Conservation (phyloP, 1,139 yeast species). For the Sugiyamaella japonica region DNA sequence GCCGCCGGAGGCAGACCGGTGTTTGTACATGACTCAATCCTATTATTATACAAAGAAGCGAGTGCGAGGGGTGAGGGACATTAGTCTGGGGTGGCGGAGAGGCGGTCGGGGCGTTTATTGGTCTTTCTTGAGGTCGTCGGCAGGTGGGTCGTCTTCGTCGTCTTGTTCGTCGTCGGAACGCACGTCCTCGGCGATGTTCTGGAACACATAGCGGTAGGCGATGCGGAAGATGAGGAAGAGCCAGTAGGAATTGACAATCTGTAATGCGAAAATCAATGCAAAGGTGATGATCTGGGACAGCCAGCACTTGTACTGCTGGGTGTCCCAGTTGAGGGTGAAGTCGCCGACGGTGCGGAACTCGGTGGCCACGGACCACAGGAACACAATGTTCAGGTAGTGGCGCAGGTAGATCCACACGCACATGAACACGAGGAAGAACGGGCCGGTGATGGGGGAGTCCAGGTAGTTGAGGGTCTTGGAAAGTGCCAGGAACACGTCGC, state of each 20-base stretch:
- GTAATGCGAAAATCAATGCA: constrained; percentile 71
- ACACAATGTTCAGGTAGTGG: constrained; percentile 76
- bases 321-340: constrained; percentile 78
- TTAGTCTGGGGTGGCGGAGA: no score
- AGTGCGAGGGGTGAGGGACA: no score
- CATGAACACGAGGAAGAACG: constrained; percentile 69
- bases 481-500: constrained; percentile 82
- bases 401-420: constrained; percentile 82
- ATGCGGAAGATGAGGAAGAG: constrained; percentile 77
- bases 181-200: constrained; percentile 70
- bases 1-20: no score
- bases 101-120: constrained; percentile 11
- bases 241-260: constrained; percentile 87
- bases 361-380: constrained; percentile 84
- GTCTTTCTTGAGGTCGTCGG: constrained; percentile 23
- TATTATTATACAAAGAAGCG: no score
- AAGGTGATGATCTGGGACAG: constrained; percentile 91
- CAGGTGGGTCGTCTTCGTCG: constrained; percentile 43
- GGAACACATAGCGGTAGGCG: constrained; percentile 58
- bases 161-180: constrained; percentile 83
- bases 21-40: no score
- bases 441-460: constrained; percentile 62
- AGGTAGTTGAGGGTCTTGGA: constrained; percentile 85
- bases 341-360: constrained; percentile 85
- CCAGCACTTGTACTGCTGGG: constrained; percentile 95